These are phyloP conservation scores for Saccharomyces hybrid DNA, from an alignment of 1,139 yeast species.

Conservation along the genomic window DNA sequence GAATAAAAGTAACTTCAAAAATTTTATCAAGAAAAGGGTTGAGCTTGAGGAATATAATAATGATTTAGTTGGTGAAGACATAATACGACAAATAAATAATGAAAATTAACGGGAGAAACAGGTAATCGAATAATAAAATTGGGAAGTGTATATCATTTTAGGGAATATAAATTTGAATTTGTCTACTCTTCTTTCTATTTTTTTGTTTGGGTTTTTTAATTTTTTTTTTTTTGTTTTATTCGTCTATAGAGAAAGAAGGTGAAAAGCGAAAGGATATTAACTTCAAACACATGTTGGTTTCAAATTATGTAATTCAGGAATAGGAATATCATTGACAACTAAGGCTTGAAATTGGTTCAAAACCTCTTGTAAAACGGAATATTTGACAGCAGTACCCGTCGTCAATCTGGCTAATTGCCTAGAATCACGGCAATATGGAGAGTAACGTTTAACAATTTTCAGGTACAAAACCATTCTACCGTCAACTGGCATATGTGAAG, in stretches of 20 bases:
- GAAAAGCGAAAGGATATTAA: not conserved
- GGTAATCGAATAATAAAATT: not conserved
- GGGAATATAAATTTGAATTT: not conserved
- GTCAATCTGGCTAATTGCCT: conserved; percentile 38
- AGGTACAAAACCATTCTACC: conserved; percentile 51
- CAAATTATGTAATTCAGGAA: conserved; percentile 33
- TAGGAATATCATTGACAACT: conserved; percentile 33
- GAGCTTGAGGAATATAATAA: not conserved
- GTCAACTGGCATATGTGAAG: conserved; percentile 18
- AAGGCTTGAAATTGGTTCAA: conserved; percentile 34
- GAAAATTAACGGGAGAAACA: not conserved
- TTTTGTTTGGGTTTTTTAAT: too few relatives aligned
- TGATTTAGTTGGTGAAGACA: not conserved
- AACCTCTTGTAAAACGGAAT: conserved; percentile 34
- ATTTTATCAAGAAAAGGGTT: not conserved
- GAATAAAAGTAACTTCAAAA: not conserved
- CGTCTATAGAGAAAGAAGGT: not conserved
- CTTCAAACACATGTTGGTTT: conserved; percentile 18
- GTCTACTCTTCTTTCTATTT: not conserved
- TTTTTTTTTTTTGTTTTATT: not conserved
- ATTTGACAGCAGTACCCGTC: conserved; percentile 36
- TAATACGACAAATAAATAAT: not conserved
- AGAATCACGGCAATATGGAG: conserved; percentile 40
- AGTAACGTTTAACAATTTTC: conserved; percentile 47
- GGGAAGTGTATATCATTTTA: not conserved